Percentiles rank a stretch among this genome's conserved stretches.
Evolutionary conservation across 2,329 filamentous ascomycete species (phyloP).

Genomic region (Knoxdaviesia capensis): DNA sequence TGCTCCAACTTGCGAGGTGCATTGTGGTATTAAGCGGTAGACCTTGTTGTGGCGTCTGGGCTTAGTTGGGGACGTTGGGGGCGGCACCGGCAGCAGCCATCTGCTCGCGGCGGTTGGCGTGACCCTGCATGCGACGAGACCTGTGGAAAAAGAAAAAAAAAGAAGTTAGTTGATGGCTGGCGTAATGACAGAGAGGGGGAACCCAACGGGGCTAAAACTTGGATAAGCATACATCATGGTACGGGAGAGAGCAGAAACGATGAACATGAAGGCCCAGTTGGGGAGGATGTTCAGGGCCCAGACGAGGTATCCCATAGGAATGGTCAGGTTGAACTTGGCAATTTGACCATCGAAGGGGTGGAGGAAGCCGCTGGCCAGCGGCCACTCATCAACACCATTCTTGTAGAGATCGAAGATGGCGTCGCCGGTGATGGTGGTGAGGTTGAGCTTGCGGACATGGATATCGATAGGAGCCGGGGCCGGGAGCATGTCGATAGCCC

Average conservation of each 20-base stretch:
- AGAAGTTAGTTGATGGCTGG: not conserved
- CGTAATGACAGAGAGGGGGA: not conserved
- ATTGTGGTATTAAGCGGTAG: too few relatives aligned
- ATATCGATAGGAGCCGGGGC: slow-evolving; percentile 42
- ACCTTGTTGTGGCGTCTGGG: not conserved
- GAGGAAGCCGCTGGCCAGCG: slow-evolving; percentile 40
- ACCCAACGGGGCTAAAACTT: too few relatives aligned
- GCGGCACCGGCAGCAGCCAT: not conserved
- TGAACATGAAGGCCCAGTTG: slow-evolving; percentile 62
- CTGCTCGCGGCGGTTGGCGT: not conserved
- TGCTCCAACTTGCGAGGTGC: too few relatives aligned
- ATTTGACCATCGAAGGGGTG: slow-evolving; percentile 56
- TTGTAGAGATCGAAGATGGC: slow-evolving; percentile 40
- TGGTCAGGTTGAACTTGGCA: slow-evolving; percentile 37
- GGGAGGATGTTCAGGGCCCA: slow-evolving; percentile 47
- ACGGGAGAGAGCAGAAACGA: slow-evolving; percentile 52
- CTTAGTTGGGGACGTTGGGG: not conserved
- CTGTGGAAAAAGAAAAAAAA: slow-evolving; percentile 8
- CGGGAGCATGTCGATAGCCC: slow-evolving; percentile 48
- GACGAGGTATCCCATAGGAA: slow-evolving; percentile 47
- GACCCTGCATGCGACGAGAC: slow-evolving; percentile 14
- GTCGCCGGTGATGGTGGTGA: slow-evolving; percentile 44
- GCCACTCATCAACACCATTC: slow-evolving; percentile 23
- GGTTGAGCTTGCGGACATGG: slow-evolving; percentile 46
- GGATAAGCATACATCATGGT: slow-evolving; percentile 48